Evolutionary conservation across 1,284 basidiomycete species (phyloP), one percentile per base, ranked within the genome.

Genomic region (Puccinia horiana): DNA sequence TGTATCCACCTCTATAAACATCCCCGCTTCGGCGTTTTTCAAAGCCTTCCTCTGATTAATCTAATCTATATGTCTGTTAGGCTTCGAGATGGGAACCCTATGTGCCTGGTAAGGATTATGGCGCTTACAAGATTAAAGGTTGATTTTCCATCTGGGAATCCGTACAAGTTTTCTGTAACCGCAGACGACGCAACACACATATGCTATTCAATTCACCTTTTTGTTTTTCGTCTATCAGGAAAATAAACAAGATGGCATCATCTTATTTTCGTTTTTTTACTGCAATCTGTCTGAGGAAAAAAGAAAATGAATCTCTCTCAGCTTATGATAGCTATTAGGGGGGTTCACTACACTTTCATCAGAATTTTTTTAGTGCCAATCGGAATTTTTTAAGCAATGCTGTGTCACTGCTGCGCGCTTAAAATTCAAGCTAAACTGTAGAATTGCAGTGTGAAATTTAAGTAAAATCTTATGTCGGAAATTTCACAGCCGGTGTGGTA

Each of bases 41-140:
- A 18, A 18, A 4, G 12, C 35, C 14, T n/a, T 61, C 40, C 20
- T 44, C 18, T 61, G 5, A 76, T 42, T 44, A 3, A 16, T 63
- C 11, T 52, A 18, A 35, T 49, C 44, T 44, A 47, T 5, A 26
- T 73, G 20, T 52, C 70, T 20, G 6, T 37, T 32, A 82, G 81
- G 81, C 81, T 70, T 82, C 81, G 26, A 73, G 81, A 69, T 82
- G 81, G 81, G 81, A 82, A 54, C 81, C 81, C 1, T 82, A 82
- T 47, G 81, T 82, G 18, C 81, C 81, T 54, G 81, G 81, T 16
- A 82, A 82, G 69, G 81, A 82, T 61, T 82, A 82, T 56, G 81
- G 81, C 20, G 81, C 74, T 67, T 82, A 82, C 74, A 82, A 82
- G 40, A 82, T 82, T n/a, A 82, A 82, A 23, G 81, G 81, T 44